These are phyloP conservation scores for Podospora sp. DNA, from an alignment of 495 filamentous ascomycete species.

Conservation along the genomic window DNA sequence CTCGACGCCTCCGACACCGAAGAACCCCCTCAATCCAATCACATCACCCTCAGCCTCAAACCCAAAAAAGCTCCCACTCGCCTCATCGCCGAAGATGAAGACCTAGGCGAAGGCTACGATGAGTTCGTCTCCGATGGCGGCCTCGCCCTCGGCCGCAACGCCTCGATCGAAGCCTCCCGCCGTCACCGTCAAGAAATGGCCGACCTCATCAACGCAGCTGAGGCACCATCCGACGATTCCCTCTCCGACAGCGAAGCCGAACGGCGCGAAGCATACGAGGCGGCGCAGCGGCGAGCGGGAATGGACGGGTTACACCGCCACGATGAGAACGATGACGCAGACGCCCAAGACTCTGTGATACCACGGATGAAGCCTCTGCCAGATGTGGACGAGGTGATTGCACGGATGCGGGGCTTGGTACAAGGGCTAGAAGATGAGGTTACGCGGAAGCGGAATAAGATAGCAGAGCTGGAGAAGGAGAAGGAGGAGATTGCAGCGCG, in stretches of 20 bases:
- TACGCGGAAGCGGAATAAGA: constrained; percentile 29
- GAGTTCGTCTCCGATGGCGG: constrained; percentile 86
- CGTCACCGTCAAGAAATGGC: constrained; percentile 76
- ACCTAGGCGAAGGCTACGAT: constrained; percentile 93
- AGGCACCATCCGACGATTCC: constrained; percentile 57
- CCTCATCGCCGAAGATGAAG: constrained; percentile 85
- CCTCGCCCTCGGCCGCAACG: constrained; percentile 75
- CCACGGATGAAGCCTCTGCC: constrained; percentile 60
- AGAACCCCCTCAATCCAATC: constrained; percentile 42
- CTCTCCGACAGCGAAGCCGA: constrained; percentile 79
- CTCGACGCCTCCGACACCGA: constrained; percentile 57
- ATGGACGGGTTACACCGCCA: constrained; percentile 65
- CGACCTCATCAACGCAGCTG: constrained; percentile 80
- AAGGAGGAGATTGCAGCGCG: constrained; percentile 65
- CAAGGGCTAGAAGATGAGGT: constrained; percentile 42
- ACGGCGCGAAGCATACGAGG: constrained; percentile 82
- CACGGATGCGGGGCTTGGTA: constrained; percentile 45
- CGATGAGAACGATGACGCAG: constrained; percentile 29
- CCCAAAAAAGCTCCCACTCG: constrained; percentile 66
- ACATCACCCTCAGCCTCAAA: constrained; percentile 49
- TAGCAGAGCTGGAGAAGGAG: constrained; percentile 42
- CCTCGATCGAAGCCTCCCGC: constrained; percentile 72
- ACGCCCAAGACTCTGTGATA: constrained; percentile 33
- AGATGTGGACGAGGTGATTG: constrained; percentile 53
- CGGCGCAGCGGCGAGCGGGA: constrained; percentile 79